These are phyloP conservation scores for Monosporascus cannonballus DNA, from an alignment of 2,329 filamentous ascomycete species.

Conservation along the genomic window DNA sequence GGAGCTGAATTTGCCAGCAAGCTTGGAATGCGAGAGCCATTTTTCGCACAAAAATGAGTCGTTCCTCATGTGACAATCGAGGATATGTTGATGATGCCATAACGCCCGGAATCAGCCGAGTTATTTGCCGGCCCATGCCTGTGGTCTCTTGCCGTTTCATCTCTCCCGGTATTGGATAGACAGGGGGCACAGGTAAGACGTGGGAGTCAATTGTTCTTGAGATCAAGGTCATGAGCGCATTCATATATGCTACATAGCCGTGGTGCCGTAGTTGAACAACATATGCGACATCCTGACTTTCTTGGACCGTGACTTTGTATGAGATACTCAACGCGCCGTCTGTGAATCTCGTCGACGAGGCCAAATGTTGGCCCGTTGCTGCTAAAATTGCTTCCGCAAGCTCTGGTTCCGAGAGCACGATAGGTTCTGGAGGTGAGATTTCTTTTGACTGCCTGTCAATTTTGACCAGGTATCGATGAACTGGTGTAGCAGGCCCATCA, in stretches of 20 bases:
- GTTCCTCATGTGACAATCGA: slow-evolving; percentile 8
- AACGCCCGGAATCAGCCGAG: slow-evolving; percentile 7
- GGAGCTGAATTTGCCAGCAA: slow-evolving; percentile 14
- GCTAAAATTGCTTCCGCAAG: slow-evolving; percentile 3
- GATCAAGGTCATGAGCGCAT: slow-evolving; percentile 7
- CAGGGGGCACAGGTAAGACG: slow-evolving; percentile 5
- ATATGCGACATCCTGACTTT: slow-evolving; percentile 2
- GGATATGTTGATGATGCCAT: slow-evolving; percentile 5
- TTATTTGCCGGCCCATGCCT: slow-evolving; percentile 11
- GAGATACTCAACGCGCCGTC: slow-evolving; percentile 9
- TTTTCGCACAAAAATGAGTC: slow-evolving; percentile 10
- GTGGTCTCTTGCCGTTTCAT: slow-evolving; percentile 5
- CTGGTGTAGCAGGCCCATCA: slow-evolving; percentile 3
- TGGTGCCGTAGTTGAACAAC: slow-evolving; percentile 12
- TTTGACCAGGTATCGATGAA: slow-evolving; percentile 11
- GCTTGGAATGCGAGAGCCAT: slow-evolving; percentile 15
- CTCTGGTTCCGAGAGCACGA: slow-evolving; percentile 7
- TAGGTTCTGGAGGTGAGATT: slow-evolving; percentile 8
- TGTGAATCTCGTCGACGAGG: slow-evolving; percentile 7
- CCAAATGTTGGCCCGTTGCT: slow-evolving; percentile 8
- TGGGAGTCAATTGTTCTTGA: not conserved
- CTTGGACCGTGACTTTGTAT: slow-evolving; percentile 8
- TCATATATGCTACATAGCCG: slow-evolving; percentile 13
- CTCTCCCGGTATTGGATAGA: slow-evolving; percentile 11
- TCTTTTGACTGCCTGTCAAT: slow-evolving; percentile 8